phyloP scores from a whole-genome alignment of 371 early-diverging fungal species.

The Funneliformis caledonium region DNA sequence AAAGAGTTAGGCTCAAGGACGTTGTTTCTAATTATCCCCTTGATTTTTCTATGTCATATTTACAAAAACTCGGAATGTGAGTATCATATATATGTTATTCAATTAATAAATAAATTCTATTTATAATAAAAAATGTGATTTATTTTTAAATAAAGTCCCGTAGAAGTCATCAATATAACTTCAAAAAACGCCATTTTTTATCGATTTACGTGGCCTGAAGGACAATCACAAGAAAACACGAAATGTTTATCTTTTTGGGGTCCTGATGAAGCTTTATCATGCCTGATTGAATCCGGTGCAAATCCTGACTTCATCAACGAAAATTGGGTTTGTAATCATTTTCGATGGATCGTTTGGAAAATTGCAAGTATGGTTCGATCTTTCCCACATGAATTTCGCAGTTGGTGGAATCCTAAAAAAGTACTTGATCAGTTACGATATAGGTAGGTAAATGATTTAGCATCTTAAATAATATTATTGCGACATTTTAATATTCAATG shows the following conservation, averaged over 20 bases:
- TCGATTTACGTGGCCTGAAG: slow-evolving; percentile 11
- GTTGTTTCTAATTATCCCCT: slow-evolving; percentile 6
- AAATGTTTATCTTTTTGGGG: slow-evolving; percentile 50
- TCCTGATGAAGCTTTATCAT: slow-evolving; percentile 48
- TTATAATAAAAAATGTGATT: no score
- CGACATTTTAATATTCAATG: background rate
- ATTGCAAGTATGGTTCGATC: slow-evolving; percentile 63
- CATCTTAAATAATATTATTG: background rate
- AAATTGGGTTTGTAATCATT: slow-evolving; percentile 76
- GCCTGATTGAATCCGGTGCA: slow-evolving; percentile 53
- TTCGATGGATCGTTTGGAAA: slow-evolving; percentile 76
- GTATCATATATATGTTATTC: background rate
- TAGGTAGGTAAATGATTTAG: slow-evolving; percentile 46
- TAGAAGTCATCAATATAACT: slow-evolving; percentile 13
- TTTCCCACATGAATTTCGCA: slow-evolving; percentile 54
- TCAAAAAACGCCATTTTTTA: slow-evolving; percentile 18
- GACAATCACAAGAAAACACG: background rate
- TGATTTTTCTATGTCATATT: background rate
- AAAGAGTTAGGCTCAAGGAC: slow-evolving; percentile 7
- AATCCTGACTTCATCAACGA: slow-evolving; percentile 47
- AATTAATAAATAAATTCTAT: background rate
- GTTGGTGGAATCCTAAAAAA: slow-evolving; percentile 53
- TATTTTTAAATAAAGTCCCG: background rate
- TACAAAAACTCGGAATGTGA: slow-evolving; percentile 1
- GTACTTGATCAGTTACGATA: slow-evolving; percentile 67